Evolutionary conservation across 2,329 filamentous ascomycete genomes (phyloP).

Genomic region (Metarhizium brunneum): DNA sequence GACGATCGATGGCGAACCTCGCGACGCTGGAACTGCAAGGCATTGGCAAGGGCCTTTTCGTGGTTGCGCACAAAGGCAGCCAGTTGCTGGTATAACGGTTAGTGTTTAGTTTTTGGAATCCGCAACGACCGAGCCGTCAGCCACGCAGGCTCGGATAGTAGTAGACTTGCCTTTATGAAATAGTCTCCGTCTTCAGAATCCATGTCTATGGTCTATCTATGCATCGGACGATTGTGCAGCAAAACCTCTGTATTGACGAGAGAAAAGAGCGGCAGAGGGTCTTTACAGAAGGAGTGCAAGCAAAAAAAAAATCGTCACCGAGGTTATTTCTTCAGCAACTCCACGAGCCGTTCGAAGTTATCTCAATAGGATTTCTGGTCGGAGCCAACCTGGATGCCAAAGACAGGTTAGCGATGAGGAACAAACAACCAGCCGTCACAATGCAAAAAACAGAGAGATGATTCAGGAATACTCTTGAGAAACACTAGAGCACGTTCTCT

Average conservation of each 20-base stretch:
- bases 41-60: constrained; percentile 94
- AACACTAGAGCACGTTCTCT: neutral
- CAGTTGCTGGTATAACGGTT: constrained; percentile 60
- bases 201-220: constrained; percentile 39
- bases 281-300: neutral
- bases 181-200: constrained; percentile 83
- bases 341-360: neutral
- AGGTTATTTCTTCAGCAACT: neutral
- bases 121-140: too few species aligned
- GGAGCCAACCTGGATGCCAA: neutral
- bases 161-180: constrained; percentile 66
- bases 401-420: neutral
- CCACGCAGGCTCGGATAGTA: neutral
- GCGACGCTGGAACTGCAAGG: constrained; percentile 69
- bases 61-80: constrained; percentile 94
- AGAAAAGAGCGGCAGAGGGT: constrained; percentile 1
- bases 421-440: neutral
- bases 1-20: constrained; percentile 63
- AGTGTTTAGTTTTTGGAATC: constrained; percentile 15
- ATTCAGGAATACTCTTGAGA: neutral
- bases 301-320: neutral
- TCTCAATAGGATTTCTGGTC: neutral
- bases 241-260: neutral
- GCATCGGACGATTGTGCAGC: constrained; percentile 13
- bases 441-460: neutral